Percentiles rank a stretch among this genome's conserved stretches.
Conservation (phyloP, 257 asterid genomes). For the Fraxinus anomala region DNA sequence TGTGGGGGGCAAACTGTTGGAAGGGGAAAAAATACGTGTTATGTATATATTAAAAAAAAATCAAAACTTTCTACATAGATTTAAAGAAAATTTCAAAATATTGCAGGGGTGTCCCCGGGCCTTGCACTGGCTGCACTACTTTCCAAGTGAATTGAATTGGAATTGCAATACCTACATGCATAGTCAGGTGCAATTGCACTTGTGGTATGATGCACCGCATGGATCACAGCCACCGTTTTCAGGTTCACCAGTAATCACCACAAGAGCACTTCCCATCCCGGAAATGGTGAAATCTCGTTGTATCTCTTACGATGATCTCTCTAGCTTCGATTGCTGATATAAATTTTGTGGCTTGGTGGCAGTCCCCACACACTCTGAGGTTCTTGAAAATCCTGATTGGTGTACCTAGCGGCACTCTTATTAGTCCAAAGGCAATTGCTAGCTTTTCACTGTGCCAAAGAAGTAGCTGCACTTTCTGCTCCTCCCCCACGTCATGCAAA, state of each 20-base stretch:
- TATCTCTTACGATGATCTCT: conserved; percentile 75
- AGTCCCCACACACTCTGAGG: conserved; percentile 73
- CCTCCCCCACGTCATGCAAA: conserved; percentile 67
- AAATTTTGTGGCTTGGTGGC: conserved; percentile 67
- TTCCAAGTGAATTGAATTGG: too few species aligned
- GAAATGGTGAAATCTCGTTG: conserved; percentile 78
- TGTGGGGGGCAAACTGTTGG: too few species aligned
- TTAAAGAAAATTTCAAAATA: too few species aligned
- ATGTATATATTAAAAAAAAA: too few species aligned
- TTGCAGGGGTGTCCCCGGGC: too few species aligned
- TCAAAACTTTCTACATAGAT: too few species aligned
- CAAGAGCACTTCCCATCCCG: conserved; percentile 71
- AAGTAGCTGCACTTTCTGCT: conserved; percentile 68
- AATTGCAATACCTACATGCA: too few species aligned
- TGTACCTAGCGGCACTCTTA: conserved; percentile 36
- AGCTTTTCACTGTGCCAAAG: conserved; percentile 79
- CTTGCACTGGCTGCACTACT: too few species aligned
- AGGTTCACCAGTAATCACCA: conserved; percentile 68
- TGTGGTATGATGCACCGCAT: background rate
- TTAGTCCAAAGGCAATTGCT: conserved; percentile 69
- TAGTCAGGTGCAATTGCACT: too few species aligned
- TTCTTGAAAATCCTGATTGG: conserved; percentile 74
- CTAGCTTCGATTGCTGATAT: conserved; percentile 59
- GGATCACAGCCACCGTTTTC: background rate
- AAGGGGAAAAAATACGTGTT: too few species aligned